phyloP scores from a whole-genome alignment of 2,329 filamentous ascomycete genomes.

The Pyrenochaeta sp. region DNA sequence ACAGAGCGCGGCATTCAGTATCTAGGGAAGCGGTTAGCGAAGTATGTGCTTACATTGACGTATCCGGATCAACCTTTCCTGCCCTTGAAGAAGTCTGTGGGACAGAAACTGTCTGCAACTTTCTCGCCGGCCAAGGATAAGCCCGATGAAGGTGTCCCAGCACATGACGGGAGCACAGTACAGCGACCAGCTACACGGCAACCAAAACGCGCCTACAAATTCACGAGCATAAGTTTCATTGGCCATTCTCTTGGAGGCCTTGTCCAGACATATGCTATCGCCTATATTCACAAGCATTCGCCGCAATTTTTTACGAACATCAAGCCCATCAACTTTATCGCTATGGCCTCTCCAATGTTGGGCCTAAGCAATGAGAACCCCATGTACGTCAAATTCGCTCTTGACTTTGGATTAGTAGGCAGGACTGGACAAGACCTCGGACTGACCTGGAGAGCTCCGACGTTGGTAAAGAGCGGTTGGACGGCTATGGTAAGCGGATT shows the following conservation, averaged over 20 bases:
- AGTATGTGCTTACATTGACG: constrained; percentile 87
- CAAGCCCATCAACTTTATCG: constrained; percentile 87
- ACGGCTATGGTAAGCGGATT: constrained; percentile 84
- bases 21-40: constrained; percentile 90
- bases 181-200: constrained; percentile 58
- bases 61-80: constrained; percentile 93
- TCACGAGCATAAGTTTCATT: constrained; percentile 95
- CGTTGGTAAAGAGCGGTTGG: constrained; percentile 85
- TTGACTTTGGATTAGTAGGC: constrained; percentile 96
- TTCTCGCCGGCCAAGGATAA: constrained; percentile 55
- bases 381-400: constrained; percentile 93
- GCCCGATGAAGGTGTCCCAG: constrained; percentile 57
- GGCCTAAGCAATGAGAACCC: constrained; percentile 97
- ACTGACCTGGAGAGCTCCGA: constrained; percentile 91
- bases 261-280: constrained; percentile 91
- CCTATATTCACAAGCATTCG: constrained; percentile 96
- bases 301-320: constrained; percentile 89
- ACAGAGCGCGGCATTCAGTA: constrained; percentile 98
- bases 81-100: constrained; percentile 67
- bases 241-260: constrained; percentile 90
- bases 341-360: constrained; percentile 85
- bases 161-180: constrained; percentile 70
- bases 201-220: constrained; percentile 72
- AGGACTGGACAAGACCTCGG: constrained; percentile 94
- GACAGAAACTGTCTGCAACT: constrained; percentile 56